Evolutionary conservation across 148 eudicot species (phyloP).

Genomic region (Rheum nobile): DNA sequence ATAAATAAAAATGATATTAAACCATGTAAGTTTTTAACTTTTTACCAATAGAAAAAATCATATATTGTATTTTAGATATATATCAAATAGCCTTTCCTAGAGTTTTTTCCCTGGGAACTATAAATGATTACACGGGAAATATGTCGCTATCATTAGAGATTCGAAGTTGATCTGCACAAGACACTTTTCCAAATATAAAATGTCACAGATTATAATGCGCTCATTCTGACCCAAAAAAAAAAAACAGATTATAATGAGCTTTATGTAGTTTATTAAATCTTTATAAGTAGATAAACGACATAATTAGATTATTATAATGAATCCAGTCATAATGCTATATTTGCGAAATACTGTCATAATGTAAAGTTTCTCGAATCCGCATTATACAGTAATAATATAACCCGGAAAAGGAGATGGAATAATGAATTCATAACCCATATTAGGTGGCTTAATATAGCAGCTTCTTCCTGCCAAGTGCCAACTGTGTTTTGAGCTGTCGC

Average conservation of each 20-base stretch:
- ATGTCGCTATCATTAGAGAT: not conserved
- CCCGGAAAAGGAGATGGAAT: not conserved
- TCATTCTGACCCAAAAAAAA: too few species aligned
- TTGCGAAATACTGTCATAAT: not conserved
- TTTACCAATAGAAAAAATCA: too few species aligned
- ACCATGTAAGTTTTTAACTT: too few species aligned
- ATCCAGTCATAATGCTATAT: not conserved
- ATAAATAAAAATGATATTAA: too few species aligned
- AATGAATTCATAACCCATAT: not conserved
- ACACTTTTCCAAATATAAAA: not conserved
- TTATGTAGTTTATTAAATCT: too few species aligned
- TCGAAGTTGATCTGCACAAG: not conserved
- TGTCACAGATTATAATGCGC: not conserved
- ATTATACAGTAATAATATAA: not conserved
- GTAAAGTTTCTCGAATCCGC: not conserved
- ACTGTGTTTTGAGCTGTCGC: not conserved
- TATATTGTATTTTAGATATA: too few species aligned
- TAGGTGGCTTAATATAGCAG: not conserved
- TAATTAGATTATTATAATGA: too few species aligned
- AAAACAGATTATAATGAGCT: too few species aligned
- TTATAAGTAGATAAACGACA: too few species aligned
- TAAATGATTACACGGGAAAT: not conserved
- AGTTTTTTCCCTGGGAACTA: not conserved
- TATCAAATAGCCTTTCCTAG: too few species aligned
- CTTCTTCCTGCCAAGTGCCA: not conserved